Evolutionary conservation across 2,329 filamentous ascomycete genomes (phyloP).

Genomic region (Seiridium unicorne): DNA sequence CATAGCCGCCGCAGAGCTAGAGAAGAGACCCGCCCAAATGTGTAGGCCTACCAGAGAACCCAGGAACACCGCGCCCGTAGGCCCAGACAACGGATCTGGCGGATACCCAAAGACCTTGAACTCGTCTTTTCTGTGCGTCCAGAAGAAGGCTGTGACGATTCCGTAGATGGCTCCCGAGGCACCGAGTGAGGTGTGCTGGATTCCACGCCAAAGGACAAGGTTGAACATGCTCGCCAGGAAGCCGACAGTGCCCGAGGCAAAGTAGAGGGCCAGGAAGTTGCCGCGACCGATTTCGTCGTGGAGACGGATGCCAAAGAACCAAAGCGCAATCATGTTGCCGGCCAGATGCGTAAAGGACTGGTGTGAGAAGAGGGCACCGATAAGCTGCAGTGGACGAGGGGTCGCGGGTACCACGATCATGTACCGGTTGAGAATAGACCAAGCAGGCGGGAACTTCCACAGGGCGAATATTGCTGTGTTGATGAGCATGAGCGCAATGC

Average conservation of each 20-base stretch:
- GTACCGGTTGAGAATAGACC: slow-evolving; percentile 66
- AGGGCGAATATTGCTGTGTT: slow-evolving; percentile 56
- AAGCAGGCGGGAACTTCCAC: slow-evolving; percentile 66
- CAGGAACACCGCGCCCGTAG: slow-evolving; percentile 54
- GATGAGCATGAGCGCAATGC: slow-evolving; percentile 57
- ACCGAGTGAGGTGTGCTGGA: slow-evolving; percentile 58
- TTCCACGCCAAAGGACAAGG: slow-evolving; percentile 43
- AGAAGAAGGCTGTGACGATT: slow-evolving; percentile 60
- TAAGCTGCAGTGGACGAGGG: slow-evolving; percentile 58
- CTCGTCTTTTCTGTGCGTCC: slow-evolving; percentile 53
- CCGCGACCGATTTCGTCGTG: slow-evolving; percentile 71
- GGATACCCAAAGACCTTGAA: slow-evolving; percentile 59
- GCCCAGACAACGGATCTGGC: slow-evolving; percentile 48
- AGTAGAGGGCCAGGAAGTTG: slow-evolving; percentile 66
- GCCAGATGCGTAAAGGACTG: slow-evolving; percentile 58
- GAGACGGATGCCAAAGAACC: slow-evolving; percentile 63
- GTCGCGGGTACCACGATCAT: slow-evolving; percentile 64
- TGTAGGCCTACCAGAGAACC: slow-evolving; percentile 50
- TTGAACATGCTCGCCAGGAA: slow-evolving; percentile 56
- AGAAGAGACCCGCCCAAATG: slow-evolving; percentile 41
- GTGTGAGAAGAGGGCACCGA: slow-evolving; percentile 71
- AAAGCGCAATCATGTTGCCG: slow-evolving; percentile 65
- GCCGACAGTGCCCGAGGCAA: slow-evolving; percentile 56
- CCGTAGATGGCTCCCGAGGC: slow-evolving; percentile 65
- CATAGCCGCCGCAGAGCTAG: slow-evolving; percentile 36